phyloP scores from a whole-genome alignment of 2,329 filamentous ascomycete species.

The Biscogniauxia marginata region DNA sequence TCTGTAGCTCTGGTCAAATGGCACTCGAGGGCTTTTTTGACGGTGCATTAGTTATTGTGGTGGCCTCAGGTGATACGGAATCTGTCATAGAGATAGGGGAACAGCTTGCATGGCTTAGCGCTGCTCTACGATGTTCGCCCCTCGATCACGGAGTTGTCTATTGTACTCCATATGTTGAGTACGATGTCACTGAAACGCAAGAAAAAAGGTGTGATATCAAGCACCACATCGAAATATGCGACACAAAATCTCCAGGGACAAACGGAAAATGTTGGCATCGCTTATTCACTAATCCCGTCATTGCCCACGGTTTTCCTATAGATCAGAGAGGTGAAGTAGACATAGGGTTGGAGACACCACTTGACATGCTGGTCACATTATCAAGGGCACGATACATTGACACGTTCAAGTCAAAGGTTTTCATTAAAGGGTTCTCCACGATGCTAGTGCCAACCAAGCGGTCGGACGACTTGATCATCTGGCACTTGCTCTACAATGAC shows the following conservation, averaged over 20 bases:
- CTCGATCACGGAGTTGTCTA: neutral
- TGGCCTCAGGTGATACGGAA: conserved; percentile 3
- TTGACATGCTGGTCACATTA: conserved; percentile 28
- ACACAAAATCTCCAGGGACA: too few relatives aligned
- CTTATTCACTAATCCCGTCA: conserved; percentile 28
- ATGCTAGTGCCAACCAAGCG: conserved; percentile 30
- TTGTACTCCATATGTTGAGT: too few relatives aligned
- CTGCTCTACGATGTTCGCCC: conserved; percentile 30
- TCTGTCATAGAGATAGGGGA: conserved; percentile 35
- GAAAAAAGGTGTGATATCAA: too few relatives aligned
- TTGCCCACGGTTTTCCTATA: conserved; percentile 33
- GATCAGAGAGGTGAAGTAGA: conserved; percentile 10
- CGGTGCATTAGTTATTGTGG: neutral
- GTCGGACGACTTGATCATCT: conserved; percentile 22
- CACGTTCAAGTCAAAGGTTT: conserved; percentile 25
- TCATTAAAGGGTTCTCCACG: conserved; percentile 36
- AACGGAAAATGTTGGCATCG: conserved; percentile 32
- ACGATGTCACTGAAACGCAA: too few relatives aligned
- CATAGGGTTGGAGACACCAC: conserved; percentile 33
- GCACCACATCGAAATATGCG: too few relatives aligned
- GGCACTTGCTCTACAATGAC: conserved; percentile 31
- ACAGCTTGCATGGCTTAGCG: conserved; percentile 36
- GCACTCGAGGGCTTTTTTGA: too few relatives aligned
- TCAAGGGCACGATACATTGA: conserved; percentile 16
- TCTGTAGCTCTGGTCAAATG: too few relatives aligned